A percentile compares a stretch with the other conserved stretches of the same genome.
Evolutionary conservation across 225 moss, liverwort and hornwort genomes (phyloP).

Genomic region (Rhytidiadelphus loreus): DNA sequence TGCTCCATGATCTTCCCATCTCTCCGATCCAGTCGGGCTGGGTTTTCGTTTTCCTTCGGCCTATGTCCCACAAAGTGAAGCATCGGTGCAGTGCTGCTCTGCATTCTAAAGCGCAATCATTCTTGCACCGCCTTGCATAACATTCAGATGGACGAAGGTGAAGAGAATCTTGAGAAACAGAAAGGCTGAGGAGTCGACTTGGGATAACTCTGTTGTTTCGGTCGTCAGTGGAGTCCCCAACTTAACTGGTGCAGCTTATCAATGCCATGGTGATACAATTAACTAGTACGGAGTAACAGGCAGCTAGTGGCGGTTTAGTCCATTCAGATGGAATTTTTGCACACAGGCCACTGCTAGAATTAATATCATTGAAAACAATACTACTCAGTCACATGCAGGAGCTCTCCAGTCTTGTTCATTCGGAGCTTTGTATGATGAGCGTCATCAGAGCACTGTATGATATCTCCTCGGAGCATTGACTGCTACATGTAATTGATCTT

Average conservation of each 20-base stretch:
- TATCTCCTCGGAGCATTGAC: not conserved
- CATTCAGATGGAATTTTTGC: not conserved
- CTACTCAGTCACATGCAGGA: not conserved
- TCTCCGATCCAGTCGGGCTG: not conserved
- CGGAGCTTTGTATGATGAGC: not conserved
- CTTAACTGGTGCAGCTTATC: not conserved
- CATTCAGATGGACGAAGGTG: not conserved
- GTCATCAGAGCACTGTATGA: not conserved
- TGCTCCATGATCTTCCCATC: not conserved
- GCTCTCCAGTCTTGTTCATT: not conserved
- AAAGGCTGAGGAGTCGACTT: not conserved
- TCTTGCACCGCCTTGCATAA: not conserved
- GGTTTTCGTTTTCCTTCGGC: not conserved
- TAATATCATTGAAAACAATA: not conserved
- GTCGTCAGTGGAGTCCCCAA: not conserved
- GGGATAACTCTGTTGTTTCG: not conserved
- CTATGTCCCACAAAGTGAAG: constrained; percentile 10
- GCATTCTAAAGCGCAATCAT: not conserved
- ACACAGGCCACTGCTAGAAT: not conserved
- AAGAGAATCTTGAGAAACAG: not conserved
- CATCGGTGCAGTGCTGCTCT: not conserved
- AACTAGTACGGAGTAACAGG: not conserved
- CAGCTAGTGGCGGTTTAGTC: not conserved
- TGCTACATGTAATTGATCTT: not conserved
- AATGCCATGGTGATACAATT: not conserved